Evolutionary conservation across 2,329 filamentous ascomycete genomes (phyloP).

Genomic region (Phyllosticta ampelicida): DNA sequence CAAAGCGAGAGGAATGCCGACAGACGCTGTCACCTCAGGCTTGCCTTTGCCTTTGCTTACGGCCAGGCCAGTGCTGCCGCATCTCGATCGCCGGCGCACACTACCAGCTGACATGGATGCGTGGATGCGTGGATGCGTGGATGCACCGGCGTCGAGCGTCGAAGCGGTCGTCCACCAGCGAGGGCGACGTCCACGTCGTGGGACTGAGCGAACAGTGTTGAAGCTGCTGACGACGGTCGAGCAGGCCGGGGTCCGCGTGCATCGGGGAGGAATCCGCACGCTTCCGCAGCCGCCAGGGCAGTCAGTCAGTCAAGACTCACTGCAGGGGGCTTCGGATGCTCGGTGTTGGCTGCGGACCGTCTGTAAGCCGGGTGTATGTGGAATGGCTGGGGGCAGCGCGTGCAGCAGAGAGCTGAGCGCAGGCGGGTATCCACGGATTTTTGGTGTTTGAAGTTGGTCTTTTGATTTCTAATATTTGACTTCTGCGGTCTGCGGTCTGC

Average conservation of each 20-base stretch:
- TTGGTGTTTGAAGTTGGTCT: no score
- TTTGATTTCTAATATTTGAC: no score
- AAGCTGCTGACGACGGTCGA: no score
- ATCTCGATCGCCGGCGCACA: background rate
- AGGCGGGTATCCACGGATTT: no score
- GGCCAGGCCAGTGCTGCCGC: background rate
- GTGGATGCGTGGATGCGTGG: no score
- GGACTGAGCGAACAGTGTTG: no score
- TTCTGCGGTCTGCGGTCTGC: no score
- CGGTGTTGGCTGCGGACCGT: background rate
- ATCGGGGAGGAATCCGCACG: background rate
- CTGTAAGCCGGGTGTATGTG: background rate
- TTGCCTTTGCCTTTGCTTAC: background rate
- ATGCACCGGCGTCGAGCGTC: background rate
- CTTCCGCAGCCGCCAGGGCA: background rate
- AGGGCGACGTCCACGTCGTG: no score
- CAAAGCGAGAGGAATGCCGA: background rate
- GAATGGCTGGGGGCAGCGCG: no score
- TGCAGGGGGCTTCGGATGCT: background rate
- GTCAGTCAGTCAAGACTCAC: background rate
- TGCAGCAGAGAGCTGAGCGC: no score
- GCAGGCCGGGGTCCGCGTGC: no score
- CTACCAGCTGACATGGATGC: background rate
- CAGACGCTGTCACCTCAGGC: no score
- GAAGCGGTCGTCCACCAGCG: background rate